Conservation (phyloP, 495 filamentous ascomycete species). For the Usnea hakonensis region DNA sequence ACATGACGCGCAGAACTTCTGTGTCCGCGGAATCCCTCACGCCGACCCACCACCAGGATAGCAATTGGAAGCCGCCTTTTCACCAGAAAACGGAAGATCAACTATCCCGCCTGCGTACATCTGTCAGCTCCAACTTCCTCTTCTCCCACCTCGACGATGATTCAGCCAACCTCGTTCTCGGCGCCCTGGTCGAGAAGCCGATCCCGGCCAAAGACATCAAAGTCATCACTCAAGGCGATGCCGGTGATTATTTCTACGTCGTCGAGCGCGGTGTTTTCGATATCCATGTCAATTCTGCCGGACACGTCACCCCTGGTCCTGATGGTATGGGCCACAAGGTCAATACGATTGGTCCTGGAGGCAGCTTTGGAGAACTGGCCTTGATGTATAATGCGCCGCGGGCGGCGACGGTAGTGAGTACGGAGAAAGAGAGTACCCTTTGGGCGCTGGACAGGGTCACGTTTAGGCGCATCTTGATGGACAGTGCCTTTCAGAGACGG, state of each 20-base stretch:
- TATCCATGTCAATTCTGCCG: conserved; percentile 78
- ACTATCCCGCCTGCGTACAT: conserved; percentile 63
- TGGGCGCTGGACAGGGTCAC: conserved; percentile 95
- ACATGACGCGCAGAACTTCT: conserved; percentile 84
- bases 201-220: conserved; percentile 94
- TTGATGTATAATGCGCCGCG: conserved; percentile 98
- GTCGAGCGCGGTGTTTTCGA: conserved; percentile 89
- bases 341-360: conserved; percentile 73
- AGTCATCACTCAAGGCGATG: conserved; percentile 92
- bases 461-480: conserved; percentile 97
- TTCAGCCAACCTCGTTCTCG: conserved; percentile 74
- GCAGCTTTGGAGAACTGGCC: conserved; percentile 95
- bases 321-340: conserved; percentile 83
- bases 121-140: conserved; percentile 84
- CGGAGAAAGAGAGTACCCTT: conserved; percentile 67
- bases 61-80: conserved; percentile 83
- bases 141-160: conserved; percentile 94
- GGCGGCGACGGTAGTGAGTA: conserved; percentile 89
- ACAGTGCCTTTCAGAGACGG: conserved; percentile 89
- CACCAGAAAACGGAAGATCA: conserved; percentile 80
- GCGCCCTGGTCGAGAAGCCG: conserved; percentile 87
- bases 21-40: conserved; percentile 96
- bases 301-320: conserved; percentile 69
- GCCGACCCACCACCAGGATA: conserved; percentile 69
- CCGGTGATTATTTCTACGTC: conserved; percentile 96